Evolutionary conservation across 164 flowering plant genomes (phyloP).

Genomic region (Kalanchoe fedtschenkoi): DNA sequence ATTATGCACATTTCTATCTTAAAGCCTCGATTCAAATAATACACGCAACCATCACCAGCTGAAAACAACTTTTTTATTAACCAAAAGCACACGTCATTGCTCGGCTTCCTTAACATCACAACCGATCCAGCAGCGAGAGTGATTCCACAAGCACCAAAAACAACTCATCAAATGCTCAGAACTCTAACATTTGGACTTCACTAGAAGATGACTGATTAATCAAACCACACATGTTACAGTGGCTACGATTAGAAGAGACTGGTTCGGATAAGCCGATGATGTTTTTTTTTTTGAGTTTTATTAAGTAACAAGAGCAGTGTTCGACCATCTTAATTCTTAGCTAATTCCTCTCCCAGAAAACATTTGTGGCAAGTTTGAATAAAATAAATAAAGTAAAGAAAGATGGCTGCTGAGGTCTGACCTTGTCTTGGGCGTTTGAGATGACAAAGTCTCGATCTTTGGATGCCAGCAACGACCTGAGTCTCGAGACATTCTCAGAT

Average conservation of each 20-base stretch:
- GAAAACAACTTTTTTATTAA: not conserved
- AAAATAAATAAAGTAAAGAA: not conserved
- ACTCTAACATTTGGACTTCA: too few relatives aligned
- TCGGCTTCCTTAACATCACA: not conserved
- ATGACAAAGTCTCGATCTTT: conserved; percentile 4
- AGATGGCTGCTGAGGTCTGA: not conserved
- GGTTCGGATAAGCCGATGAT: too few relatives aligned
- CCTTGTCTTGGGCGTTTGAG: not conserved
- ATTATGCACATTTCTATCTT: not conserved
- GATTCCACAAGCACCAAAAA: too few relatives aligned
- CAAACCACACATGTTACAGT: too few relatives aligned
- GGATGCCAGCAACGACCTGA: conserved; percentile 3
- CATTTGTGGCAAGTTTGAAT: not conserved
- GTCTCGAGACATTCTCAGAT: conserved; percentile 22
- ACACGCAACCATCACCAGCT: not conserved
- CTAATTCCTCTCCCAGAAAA: not conserved
- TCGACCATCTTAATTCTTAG: too few relatives aligned
- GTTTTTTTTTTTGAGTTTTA: too few relatives aligned
- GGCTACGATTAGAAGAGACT: too few relatives aligned
- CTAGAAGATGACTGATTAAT: too few relatives aligned
- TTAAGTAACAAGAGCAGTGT: too few relatives aligned
- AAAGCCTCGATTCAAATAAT: not conserved
- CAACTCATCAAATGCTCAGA: too few relatives aligned
- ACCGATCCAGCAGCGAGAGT: too few relatives aligned
- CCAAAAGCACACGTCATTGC: not conserved